Evolutionary conservation across 2,329 filamentous ascomycete genomes (phyloP).

Genomic region (Fusarium sp.): DNA sequence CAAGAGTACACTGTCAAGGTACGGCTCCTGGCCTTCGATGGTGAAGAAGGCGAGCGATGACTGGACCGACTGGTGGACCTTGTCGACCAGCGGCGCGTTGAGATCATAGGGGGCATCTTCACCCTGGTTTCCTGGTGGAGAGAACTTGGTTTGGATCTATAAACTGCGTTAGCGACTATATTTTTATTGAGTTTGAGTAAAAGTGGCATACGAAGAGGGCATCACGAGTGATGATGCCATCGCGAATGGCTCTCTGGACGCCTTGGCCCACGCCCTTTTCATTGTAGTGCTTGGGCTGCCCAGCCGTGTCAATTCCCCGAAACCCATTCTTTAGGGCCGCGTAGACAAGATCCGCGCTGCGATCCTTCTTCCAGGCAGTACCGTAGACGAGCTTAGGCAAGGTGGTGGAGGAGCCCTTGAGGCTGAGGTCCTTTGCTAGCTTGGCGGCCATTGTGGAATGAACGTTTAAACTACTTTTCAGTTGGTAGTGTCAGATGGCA

Average conservation of each 20-base stretch:
- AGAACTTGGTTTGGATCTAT: conserved; percentile 87
- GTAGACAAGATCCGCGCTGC: conserved; percentile 74
- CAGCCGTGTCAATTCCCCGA: conserved; percentile 79
- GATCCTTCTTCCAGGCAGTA: conserved; percentile 85
- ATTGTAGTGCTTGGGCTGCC: conserved; percentile 81
- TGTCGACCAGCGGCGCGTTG: conserved; percentile 66
- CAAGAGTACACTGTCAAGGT: conserved; percentile 81
- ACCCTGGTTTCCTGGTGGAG: conserved; percentile 71
- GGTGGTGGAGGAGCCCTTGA: conserved; percentile 45
- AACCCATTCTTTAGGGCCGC: conserved; percentile 76
- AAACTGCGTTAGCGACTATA: not conserved
- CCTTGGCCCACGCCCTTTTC: conserved; percentile 77
- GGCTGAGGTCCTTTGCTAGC: conserved; percentile 48
- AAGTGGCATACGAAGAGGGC: conserved; percentile 70
- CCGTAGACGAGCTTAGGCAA: conserved; percentile 75
- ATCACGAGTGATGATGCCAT: conserved; percentile 64
- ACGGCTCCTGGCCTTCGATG: conserved; percentile 51
- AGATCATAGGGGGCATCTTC: conserved; percentile 70
- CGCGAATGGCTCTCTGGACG: conserved; percentile 68
- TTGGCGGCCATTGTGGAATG: conserved; percentile 25
- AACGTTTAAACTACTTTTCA: not conserved
- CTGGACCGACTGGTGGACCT: conserved; percentile 74
- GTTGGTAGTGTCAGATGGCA: not conserved
- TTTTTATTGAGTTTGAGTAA: not conserved
- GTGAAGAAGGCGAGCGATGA: conserved; percentile 74